These are phyloP conservation scores for Podaxis rugospora DNA, from an alignment of 768 basidiomycete species.

Conservation along the genomic window DNA sequence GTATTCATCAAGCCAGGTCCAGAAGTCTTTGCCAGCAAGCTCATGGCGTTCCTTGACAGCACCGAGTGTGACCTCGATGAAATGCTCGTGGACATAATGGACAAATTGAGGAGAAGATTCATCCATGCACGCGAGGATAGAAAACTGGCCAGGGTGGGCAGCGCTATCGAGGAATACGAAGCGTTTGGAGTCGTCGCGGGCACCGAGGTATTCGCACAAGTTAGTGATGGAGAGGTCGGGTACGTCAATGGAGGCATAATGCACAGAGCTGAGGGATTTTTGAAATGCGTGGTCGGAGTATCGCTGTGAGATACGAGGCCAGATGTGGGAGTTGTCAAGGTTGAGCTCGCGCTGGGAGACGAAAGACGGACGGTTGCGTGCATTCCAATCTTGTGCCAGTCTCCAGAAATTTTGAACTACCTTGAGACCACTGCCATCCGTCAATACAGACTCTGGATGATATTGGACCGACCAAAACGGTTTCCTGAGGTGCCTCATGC, in stretches of 20 bases:
- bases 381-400: conserved; percentile 59
- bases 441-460: conserved; percentile 82
- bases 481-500: conserved; percentile 50
- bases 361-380: conserved; percentile 34
- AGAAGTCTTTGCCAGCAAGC: conserved; percentile 52
- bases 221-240: conserved; percentile 36
- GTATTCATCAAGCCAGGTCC: conserved; percentile 70
- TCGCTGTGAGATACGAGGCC: conserved; percentile 45
- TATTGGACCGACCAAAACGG: conserved; percentile 91
- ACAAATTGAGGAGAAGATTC: conserved; percentile 52
- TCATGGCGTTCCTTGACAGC: conserved; percentile 27
- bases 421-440: conserved; percentile 60
- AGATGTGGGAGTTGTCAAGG: conserved; percentile 39
- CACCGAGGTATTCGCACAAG: conserved; percentile 63
- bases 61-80: conserved; percentile 40
- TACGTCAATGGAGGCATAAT: conserved; percentile 30
- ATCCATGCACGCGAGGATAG: conserved; percentile 64
- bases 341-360: conserved; percentile 27
- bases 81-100: conserved; percentile 46
- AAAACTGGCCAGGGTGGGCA: conserved; percentile 67
- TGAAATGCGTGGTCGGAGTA: conserved; percentile 17
- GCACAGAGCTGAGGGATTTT: conserved; percentile 25
- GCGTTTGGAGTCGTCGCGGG: conserved; percentile 47
- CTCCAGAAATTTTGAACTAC: conserved; percentile 76
- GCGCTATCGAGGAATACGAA: conserved; percentile 80